These are phyloP conservation scores for Eutypa lata DNA, from an alignment of 2,329 filamentous ascomycete species.

Conservation along the genomic window DNA sequence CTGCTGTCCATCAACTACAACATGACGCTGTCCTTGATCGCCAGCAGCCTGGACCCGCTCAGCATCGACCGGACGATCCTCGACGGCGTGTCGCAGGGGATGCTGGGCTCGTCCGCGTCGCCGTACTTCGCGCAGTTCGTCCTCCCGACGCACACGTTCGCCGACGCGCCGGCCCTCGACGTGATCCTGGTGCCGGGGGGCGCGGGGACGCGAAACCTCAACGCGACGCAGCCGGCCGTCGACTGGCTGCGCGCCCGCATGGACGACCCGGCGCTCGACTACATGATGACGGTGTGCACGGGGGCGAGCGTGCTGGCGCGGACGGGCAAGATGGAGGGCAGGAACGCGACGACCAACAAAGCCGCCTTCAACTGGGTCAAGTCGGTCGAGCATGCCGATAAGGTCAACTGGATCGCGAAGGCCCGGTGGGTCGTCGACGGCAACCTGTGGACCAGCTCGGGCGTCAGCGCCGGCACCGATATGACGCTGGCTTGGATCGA, in stretches of 20 bases:
- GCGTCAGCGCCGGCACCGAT: constrained; percentile 20
- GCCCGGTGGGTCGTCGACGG: constrained; percentile 22
- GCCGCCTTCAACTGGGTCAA: constrained; percentile 16
- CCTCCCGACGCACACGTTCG: constrained; percentile 21
- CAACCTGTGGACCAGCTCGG: constrained; percentile 18
- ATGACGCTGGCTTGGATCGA: constrained; percentile 15
- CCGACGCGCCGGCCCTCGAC: constrained; percentile 16
- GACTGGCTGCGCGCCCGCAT: constrained; percentile 10
- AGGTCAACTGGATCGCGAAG: constrained; percentile 17
- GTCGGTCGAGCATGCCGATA: constrained; percentile 6
- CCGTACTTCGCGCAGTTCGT: constrained; percentile 14
- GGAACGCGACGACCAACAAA: constrained; percentile 20
- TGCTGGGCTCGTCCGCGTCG: constrained; percentile 8
- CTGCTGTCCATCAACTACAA: constrained; percentile 17
- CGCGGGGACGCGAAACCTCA: constrained; percentile 11
- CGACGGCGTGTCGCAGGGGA: constrained; percentile 9
- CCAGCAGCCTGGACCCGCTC: constrained; percentile 17
- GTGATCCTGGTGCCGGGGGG: constrained; percentile 22
- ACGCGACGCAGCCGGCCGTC: constrained; percentile 19
- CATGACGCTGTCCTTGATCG: constrained; percentile 22
- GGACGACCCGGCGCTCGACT: constrained; percentile 10
- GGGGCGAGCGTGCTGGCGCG: constrained; percentile 18
- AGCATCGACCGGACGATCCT: constrained; percentile 17
- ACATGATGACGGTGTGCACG: constrained; percentile 18
- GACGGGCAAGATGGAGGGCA: constrained; percentile 12